Evolutionary conservation across 1,139 yeast species (phyloP), one percentile per base, ranked within the genome.

Genomic region (Taphrina wiesneri): DNA sequence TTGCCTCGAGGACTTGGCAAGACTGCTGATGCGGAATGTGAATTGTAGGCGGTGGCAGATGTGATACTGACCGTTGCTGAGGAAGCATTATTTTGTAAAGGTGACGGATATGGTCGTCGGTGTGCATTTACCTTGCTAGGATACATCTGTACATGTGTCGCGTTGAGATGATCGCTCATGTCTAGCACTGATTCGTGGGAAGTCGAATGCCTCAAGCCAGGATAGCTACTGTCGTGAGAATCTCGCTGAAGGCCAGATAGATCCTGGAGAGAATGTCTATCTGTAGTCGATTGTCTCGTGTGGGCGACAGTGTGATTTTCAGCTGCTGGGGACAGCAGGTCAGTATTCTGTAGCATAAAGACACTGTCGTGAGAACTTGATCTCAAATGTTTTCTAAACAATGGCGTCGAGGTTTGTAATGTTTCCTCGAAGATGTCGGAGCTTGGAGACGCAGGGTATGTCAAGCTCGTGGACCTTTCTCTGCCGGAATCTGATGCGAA

Each of bases 121-220:
- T 13, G 7, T n/a, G 26, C 39, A 6, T 9, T 6, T 11, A 25
- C n/a, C 51, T 45, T 45, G 51, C 17, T 45, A 15, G 43, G 15
- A n/a, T 13, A 39, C n/a, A n/a, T 13, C n/a, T n/a, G n/a, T 15
- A 34, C 39, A 2, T 45, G 51, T 28, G 28, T 9, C 26, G 26
- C 51, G n/a, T 7, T 2, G 11, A 28, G 23, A 11, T 32, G 45
- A 7, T 23, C 28, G 6, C n/a, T 3, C 26, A 19, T 6, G 17
- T 34, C 45, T 23, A 60, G 21, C 28, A 60, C 19, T 0, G 64
- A 60, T 13, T 60, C 64, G 23, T 60, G 64, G 13, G 64, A 60
- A 3, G 64, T 28, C 2, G 64, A 25, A 19, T 51, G 64, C 15
- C 34, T 7, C 11, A 45, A 11, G 15, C 17, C 49, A 39, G 43